Evolutionary conservation across 176 grass and related monocot species (phyloP).

Genomic region (Cenchrus americanus): DNA sequence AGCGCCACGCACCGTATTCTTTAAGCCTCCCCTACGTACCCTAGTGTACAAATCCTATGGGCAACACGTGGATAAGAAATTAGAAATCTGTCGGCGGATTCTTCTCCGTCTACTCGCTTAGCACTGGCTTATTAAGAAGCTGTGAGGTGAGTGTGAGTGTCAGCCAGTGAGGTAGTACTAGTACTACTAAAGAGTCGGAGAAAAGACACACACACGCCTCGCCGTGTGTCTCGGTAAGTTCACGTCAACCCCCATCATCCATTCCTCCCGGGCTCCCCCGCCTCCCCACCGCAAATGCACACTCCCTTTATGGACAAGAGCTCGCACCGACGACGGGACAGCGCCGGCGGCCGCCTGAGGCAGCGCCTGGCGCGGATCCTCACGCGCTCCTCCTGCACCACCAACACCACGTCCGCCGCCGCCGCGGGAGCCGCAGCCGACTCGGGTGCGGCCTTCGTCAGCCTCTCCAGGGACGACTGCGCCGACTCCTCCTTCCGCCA

Average conservation of each 20-base stretch:
- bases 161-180: neutral
- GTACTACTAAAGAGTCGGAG: neutral
- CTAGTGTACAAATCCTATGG: neutral
- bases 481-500: neutral
- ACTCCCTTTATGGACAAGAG: conserved; percentile 45
- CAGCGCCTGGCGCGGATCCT: conserved; percentile 71
- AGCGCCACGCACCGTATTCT: too few species aligned
- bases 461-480: conserved; percentile 35
- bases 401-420: conserved; percentile 39
- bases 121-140: conserved; percentile 14
- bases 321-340: conserved; percentile 23
- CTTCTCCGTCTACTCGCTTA: conserved; percentile 17
- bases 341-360: conserved; percentile 50
- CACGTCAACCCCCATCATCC: neutral
- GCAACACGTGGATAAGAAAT: conserved; percentile 20
- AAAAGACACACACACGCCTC: neutral
- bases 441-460: conserved; percentile 43
- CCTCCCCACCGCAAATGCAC: conserved; percentile 1
- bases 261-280: neutral
- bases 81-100: conserved; percentile 12
- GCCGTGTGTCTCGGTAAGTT: neutral
- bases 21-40: neutral
- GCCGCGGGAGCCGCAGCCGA: neutral
- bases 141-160: conserved; percentile 6
- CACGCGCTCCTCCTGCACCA: conserved; percentile 66